These are phyloP conservation scores for Saccharomycopsis sp. DNA, from an alignment of 805 yeast genomes.

Conservation along the genomic window DNA sequence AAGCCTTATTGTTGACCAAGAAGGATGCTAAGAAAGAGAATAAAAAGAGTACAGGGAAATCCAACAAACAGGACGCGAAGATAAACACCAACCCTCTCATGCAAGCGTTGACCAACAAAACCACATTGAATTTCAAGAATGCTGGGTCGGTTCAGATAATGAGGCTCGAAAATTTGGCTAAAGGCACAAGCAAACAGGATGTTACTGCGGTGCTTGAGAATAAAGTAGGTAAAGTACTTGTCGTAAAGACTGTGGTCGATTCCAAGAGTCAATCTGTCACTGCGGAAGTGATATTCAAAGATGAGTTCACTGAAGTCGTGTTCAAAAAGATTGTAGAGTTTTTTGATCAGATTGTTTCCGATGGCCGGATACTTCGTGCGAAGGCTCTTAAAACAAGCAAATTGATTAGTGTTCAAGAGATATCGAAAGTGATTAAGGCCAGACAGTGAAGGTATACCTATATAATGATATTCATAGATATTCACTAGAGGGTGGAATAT, in stretches of 20 bases:
- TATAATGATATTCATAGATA: too few species aligned
- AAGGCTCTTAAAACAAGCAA: conserved; percentile 1
- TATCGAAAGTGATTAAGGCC: background rate
- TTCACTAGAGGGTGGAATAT: background rate
- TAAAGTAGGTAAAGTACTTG: background rate
- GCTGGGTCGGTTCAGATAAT: background rate
- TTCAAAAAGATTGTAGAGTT: conserved; percentile 1
- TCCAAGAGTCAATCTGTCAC: background rate
- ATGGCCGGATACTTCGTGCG: conserved; percentile 8
- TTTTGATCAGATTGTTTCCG: conserved; percentile 8
- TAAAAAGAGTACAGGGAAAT: background rate
- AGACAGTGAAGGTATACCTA: background rate
- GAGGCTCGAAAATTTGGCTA: conserved; percentile 1
- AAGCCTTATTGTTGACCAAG: background rate
- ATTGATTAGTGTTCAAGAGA: background rate
- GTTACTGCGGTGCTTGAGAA: conserved; percentile 1
- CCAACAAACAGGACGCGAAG: background rate
- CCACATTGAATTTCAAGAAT: conserved; percentile 4
- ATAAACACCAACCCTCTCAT: background rate
- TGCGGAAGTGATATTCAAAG: conserved; percentile 2
- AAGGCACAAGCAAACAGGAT: conserved; percentile 2
- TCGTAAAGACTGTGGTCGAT: background rate
- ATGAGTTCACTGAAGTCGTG: background rate
- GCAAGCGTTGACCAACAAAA: background rate
- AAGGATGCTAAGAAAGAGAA: background rate